phyloP scores from a whole-genome alignment of 352 stramenopile species.

The Phytopythium sindhum region DNA sequence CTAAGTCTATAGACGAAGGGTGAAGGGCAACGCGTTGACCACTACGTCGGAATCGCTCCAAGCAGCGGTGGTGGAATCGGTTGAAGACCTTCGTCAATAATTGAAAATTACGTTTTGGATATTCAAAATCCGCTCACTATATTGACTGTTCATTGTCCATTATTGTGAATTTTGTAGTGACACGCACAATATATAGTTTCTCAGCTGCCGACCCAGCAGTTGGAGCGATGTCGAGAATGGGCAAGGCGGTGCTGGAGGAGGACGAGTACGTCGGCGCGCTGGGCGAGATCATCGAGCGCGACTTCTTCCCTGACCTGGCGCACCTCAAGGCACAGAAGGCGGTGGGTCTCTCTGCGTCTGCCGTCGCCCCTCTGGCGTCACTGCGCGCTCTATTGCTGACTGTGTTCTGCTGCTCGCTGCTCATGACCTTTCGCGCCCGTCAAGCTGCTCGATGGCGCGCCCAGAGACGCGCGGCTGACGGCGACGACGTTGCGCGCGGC shows the following conservation, averaged over 20 bases:
- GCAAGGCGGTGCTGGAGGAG: conserved; percentile 70
- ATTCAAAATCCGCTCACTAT: too few species aligned
- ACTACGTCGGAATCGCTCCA: too few species aligned
- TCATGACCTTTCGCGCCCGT: not conserved
- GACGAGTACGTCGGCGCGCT: conserved; percentile 75
- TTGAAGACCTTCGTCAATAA: too few species aligned
- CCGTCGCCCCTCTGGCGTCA: not conserved
- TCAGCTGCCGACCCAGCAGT: too few species aligned
- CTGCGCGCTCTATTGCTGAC: not conserved
- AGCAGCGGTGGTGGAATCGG: too few species aligned
- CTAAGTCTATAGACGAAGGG: too few species aligned
- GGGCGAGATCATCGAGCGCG: conserved; percentile 80
- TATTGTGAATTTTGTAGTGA: too few species aligned
- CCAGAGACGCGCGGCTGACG: conserved; percentile 14
- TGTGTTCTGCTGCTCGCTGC: not conserved
- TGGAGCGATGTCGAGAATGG: conserved; percentile 4
- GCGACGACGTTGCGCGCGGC: conserved; percentile 18
- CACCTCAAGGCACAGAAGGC: conserved; percentile 51
- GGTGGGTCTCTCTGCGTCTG: conserved; percentile 17
- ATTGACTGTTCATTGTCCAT: too few species aligned
- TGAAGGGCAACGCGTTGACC: too few species aligned
- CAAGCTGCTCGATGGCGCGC: conserved; percentile 2
- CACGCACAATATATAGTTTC: too few species aligned
- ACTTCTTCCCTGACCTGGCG: conserved; percentile 81
- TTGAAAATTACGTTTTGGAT: too few species aligned